Percentiles rank a stretch among this genome's conserved stretches.
phyloP scores from a whole-genome alignment of 371 early-diverging fungal species.

The Nosema granulosis region DNA sequence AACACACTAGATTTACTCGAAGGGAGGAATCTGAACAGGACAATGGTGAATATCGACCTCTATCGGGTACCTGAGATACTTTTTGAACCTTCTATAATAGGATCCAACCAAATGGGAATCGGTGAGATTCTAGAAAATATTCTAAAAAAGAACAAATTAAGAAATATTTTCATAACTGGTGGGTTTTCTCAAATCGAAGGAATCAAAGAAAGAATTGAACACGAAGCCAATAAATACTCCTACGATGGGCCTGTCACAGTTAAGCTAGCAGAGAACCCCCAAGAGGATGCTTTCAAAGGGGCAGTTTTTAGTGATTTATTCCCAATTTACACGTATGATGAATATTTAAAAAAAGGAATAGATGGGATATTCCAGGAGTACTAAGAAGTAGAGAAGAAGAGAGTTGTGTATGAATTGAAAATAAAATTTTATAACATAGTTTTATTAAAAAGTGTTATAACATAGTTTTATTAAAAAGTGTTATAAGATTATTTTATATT shows the following conservation, averaged over 20 bases:
- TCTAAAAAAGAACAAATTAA: conserved; percentile 18
- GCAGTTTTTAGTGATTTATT: conserved; percentile 45
- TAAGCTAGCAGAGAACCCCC: conserved; percentile 47
- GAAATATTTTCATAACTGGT: conserved; percentile 65
- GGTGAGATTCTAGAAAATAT: conserved; percentile 62
- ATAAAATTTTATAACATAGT: no score
- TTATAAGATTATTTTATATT: no score
- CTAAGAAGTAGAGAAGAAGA: not conserved
- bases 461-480: no score
- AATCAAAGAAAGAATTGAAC: conserved; percentile 59
- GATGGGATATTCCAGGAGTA: no score
- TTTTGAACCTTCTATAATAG: conserved; percentile 65
- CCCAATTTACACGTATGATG: conserved; percentile 50
- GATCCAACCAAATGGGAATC: conserved; percentile 62
- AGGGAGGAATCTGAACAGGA: conserved; percentile 49
- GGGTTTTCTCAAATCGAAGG: conserved; percentile 65
- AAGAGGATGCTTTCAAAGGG: conserved; percentile 59
- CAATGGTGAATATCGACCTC: conserved; percentile 62
- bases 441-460: no score
- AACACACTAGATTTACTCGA: conserved; percentile 57
- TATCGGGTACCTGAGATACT: conserved; percentile 61
- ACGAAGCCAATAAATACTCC: conserved; percentile 51
- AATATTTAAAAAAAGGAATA: conserved; percentile 38
- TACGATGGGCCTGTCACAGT: conserved; percentile 38
- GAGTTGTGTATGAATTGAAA: no score